These are phyloP conservation scores for Ananas comosus DNA, from an alignment of 176 grass and related monocot genomes.

Conservation along the genomic window DNA sequence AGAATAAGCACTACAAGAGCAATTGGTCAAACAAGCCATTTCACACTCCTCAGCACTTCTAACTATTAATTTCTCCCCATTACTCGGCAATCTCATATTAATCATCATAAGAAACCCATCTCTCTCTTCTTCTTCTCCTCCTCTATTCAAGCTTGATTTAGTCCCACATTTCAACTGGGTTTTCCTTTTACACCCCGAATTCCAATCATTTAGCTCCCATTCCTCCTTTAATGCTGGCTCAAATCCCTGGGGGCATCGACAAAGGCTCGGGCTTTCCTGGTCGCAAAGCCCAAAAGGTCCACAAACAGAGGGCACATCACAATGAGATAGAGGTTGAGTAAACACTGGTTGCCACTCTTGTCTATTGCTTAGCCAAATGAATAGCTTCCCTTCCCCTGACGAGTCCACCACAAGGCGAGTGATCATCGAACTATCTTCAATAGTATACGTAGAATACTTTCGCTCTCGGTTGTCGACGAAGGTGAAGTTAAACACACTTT, in stretches of 20 bases:
- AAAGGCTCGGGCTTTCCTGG: conserved; percentile 19
- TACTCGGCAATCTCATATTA: too few species aligned
- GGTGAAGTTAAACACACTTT: conserved; percentile 22
- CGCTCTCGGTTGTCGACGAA: conserved; percentile 16
- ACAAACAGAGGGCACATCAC: conserved; percentile 41
- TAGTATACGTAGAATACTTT: conserved; percentile 17
- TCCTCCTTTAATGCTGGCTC: conserved; percentile 4
- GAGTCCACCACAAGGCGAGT: conserved; percentile 35
- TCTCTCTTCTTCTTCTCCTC: background rate
- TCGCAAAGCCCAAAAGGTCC: conserved; percentile 41
- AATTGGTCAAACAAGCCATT: conserved; percentile 37
- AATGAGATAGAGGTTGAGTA: conserved; percentile 28
- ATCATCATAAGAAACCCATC: too few species aligned
- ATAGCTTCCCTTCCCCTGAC: conserved; percentile 26
- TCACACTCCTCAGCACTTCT: conserved; percentile 18
- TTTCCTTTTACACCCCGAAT: conserved; percentile 22
- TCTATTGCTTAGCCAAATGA: conserved; percentile 25
- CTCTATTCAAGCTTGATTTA: too few species aligned
- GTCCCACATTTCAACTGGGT: too few species aligned
- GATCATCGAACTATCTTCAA: conserved; percentile 18
- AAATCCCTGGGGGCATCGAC: conserved; percentile 11
- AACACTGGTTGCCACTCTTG: conserved; percentile 40
- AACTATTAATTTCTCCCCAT: too few species aligned
- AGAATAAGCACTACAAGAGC: conserved; percentile 59
- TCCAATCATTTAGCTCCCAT: conserved; percentile 26